phyloP scores from a whole-genome alignment of 1,139 yeast species.

The Yamadazyma sp. region DNA sequence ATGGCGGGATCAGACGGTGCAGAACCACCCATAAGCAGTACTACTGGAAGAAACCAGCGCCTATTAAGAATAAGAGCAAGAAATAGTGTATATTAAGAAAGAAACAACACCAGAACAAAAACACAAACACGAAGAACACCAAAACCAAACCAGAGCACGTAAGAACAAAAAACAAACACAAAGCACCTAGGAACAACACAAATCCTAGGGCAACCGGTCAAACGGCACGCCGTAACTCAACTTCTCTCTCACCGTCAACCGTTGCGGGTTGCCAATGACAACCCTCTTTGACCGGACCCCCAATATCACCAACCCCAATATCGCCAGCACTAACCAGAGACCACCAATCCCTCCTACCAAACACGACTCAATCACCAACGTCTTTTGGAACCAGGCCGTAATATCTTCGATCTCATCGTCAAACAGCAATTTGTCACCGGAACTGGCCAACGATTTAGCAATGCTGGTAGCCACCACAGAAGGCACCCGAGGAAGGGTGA shows the following conservation, averaged over 20 bases:
- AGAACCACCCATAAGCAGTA: slow-evolving; percentile 93
- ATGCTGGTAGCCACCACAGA: not conserved
- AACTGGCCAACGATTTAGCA: not conserved
- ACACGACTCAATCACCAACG: slow-evolving; percentile 44
- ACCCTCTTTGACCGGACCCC: slow-evolving; percentile 4
- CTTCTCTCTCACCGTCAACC: slow-evolving; percentile 28
- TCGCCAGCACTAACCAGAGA: slow-evolving; percentile 48
- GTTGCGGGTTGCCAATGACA: slow-evolving; percentile 31
- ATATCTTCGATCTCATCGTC: slow-evolving; percentile 13
- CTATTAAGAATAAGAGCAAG: slow-evolving; percentile 35
- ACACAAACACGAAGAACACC: not conserved
- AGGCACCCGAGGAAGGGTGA: slow-evolving; percentile 50
- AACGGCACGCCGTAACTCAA: slow-evolving; percentile 32
- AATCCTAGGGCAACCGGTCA: slow-evolving; percentile 11
- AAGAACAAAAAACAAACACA: not conserved
- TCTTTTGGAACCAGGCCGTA: slow-evolving; percentile 28
- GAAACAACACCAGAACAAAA: too few relatives aligned
- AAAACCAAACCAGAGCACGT: not conserved
- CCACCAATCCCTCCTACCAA: slow-evolving; percentile 44
- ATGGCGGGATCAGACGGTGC: slow-evolving; percentile 80
- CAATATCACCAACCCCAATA: slow-evolving; percentile 30
- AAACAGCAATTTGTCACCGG: not conserved
- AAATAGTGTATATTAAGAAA: slow-evolving; percentile 4
- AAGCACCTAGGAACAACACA: not conserved
- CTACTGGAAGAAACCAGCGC: slow-evolving; percentile 77